phyloP scores from a whole-genome alignment of 2,329 filamentous ascomycete species.

The Epichloe glyceriae region DNA sequence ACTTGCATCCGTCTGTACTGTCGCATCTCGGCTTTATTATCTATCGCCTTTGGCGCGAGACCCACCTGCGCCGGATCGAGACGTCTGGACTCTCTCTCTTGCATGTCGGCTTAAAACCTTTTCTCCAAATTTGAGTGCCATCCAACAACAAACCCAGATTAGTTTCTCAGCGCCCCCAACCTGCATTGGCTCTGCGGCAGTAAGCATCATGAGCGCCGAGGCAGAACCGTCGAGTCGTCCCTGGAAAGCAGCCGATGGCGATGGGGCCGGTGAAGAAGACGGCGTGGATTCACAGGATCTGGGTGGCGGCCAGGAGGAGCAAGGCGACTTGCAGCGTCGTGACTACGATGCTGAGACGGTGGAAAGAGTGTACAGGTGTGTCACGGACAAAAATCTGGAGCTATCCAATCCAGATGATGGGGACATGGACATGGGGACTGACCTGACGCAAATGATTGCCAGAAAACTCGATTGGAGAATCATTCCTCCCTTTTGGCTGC shows the following conservation, averaged over 20 bases:
- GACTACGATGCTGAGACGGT: conserved; percentile 38
- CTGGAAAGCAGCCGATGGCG: not conserved
- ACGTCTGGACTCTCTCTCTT: not conserved
- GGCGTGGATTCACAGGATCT: not conserved
- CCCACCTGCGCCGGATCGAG: not conserved
- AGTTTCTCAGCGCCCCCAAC: too few species aligned
- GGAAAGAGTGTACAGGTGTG: conserved; percentile 38
- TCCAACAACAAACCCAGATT: too few species aligned
- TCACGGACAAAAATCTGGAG: not conserved
- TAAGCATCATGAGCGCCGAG: not conserved
- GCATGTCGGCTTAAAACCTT: not conserved
- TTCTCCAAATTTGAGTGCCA: not conserved
- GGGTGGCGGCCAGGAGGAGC: not conserved
- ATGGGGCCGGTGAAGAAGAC: conserved; percentile 6
- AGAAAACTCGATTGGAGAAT: conserved; percentile 46
- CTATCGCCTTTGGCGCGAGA: not conserved
- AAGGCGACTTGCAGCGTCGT: conserved; percentile 1
- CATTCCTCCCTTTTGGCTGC: conserved; percentile 65
- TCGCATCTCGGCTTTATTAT: not conserved
- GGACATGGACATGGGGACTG: not conserved
- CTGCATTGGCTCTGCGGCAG: too few species aligned
- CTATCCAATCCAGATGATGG: not conserved
- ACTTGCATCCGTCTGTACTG: too few species aligned
- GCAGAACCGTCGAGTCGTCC: not conserved
- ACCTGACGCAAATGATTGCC: not conserved